Conservation (phyloP, 2,329 filamentous ascomycete species). For the Fusarium papillatum region DNA sequence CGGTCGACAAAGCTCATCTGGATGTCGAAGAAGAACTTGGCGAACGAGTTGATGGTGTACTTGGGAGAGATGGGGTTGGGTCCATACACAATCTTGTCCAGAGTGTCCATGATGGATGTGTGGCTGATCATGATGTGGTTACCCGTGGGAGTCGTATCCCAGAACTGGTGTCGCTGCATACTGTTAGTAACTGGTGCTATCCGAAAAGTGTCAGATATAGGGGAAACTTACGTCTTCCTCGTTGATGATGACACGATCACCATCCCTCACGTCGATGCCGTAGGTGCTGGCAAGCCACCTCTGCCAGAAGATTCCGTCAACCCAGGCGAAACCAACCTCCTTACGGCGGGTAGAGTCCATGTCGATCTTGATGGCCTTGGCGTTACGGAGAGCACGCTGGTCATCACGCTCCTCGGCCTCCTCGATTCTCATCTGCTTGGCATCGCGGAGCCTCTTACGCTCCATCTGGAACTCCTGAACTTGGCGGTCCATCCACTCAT, state of each 20-base stretch:
- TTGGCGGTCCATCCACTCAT: conserved; percentile 99
- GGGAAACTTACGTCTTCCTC: conserved; percentile 87
- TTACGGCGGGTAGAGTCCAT: conserved; percentile 91
- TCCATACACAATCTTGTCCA: conserved; percentile 77
- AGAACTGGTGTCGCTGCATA: conserved; percentile 87
- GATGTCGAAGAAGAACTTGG: conserved; percentile 79
- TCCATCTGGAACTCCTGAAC: conserved; percentile 92
- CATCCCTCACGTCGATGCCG: conserved; percentile 88
- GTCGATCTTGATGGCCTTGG: conserved; percentile 92
- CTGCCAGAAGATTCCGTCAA: conserved; percentile 97
- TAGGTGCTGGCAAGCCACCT: conserved; percentile 97
- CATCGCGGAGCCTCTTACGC: conserved; percentile 91
- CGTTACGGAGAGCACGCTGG: conserved; percentile 85
- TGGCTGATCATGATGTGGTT: conserved; percentile 91
- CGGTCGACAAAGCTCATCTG: conserved; percentile 70
- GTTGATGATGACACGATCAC: conserved; percentile 95
- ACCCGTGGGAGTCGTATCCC: conserved; percentile 92
- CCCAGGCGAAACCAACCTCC: conserved; percentile 96
- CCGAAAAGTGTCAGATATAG: neutral
- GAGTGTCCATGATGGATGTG: conserved; percentile 90
- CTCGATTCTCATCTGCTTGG: conserved; percentile 95
- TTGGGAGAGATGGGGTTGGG: conserved; percentile 82
- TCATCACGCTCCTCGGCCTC: conserved; percentile 96
- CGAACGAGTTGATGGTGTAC: conserved; percentile 79
- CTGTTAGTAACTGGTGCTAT: conserved; percentile 48